Evolutionary conservation across 192 early-diverging fungal species (phyloP), one percentile per base, ranked within the genome.

Genomic region (Dissophora ornata): DNA sequence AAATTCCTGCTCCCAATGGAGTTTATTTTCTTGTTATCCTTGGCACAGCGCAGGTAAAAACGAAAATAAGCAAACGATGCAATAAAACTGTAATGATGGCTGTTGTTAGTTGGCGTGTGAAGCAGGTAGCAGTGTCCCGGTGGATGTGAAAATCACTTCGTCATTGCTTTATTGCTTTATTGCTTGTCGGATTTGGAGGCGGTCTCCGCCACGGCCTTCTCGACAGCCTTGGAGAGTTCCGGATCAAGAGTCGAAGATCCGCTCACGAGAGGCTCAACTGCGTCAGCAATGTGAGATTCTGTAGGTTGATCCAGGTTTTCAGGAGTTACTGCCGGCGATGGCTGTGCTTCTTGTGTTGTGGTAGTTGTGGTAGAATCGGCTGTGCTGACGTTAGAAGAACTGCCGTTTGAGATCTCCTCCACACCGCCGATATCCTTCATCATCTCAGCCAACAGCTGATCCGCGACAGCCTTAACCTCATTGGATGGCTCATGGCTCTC

Each of bases 341-440:
- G 36, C 15, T 18, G 30, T 18, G 41, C 30, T 34, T 42, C 54
- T 25, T 63, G 69, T 62, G 61, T 55, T 52, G 60, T n/a, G 6
- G 24, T 46, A 12, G 41, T 48, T 29, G 36, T 38, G 7, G 29
- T 52, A 5, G 44, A 10, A 18, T 10, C n/a, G 12, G 4, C 18
- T 10, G 10, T 45, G 44, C 4, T 45, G 44, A 16, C 18, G 44
- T 4, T 45, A n/a, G 36, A 24, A 19, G 45, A 56, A 21, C 21
- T 48, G 45, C 46, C 57, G 26, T 57, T 36, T 16, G 34, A 16
- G 29, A 65, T 63, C 28, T 74, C 70, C 49, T 74, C 70, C 42
- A 65, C 41, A 18, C 71, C 63, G 10, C 71, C 63, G 52, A 75
- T 61, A 40, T 75, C 71, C 57, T 75, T 67, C 70, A 74, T 74